Percentiles rank a stretch among this genome's conserved stretches.
Evolutionary conservation across 345 rosid species (phyloP).

Genomic region (Sapria himalayana): DNA sequence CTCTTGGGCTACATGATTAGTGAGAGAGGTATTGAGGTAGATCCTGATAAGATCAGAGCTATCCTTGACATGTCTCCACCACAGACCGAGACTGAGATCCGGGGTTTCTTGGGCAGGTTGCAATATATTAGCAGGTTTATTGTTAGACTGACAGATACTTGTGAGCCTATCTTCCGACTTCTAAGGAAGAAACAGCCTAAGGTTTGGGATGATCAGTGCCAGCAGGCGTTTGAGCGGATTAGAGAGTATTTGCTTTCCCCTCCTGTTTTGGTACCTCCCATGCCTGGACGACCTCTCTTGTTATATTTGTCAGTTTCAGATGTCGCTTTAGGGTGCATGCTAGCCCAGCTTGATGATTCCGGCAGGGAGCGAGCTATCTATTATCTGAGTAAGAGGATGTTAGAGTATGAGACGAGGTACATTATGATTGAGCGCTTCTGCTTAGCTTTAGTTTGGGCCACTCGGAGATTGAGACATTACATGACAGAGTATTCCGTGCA

Average conservation of each 20-base stretch:
- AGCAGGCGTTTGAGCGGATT: background rate
- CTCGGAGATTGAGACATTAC: no score
- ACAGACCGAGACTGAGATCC: background rate
- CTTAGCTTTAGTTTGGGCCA: no score
- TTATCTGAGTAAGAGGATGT: no score
- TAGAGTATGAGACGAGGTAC: no score
- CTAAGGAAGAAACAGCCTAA: background rate
- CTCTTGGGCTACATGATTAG: background rate
- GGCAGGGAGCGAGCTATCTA: background rate
- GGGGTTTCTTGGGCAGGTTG: background rate
- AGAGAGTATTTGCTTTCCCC: background rate
- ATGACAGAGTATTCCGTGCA: background rate
- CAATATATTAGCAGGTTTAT: background rate
- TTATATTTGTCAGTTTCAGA: background rate
- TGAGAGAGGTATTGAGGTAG: constrained; percentile 1
- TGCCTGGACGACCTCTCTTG: rapidly evolving
- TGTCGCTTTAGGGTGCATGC: background rate
- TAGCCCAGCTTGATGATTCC: background rate
- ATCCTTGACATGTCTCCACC: background rate
- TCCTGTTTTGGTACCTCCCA: background rate
- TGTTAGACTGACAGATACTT: background rate
- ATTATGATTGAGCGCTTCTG: no score
- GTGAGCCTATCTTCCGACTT: constrained; percentile 1
- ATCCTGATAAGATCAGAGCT: background rate
- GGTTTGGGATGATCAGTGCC: background rate